Percentiles rank a stretch among this genome's conserved stretches.
These are phyloP conservation scores for Colletotrichum sp. DNA, from an alignment of 2,329 filamentous ascomycete species.

Conservation along the genomic window DNA sequence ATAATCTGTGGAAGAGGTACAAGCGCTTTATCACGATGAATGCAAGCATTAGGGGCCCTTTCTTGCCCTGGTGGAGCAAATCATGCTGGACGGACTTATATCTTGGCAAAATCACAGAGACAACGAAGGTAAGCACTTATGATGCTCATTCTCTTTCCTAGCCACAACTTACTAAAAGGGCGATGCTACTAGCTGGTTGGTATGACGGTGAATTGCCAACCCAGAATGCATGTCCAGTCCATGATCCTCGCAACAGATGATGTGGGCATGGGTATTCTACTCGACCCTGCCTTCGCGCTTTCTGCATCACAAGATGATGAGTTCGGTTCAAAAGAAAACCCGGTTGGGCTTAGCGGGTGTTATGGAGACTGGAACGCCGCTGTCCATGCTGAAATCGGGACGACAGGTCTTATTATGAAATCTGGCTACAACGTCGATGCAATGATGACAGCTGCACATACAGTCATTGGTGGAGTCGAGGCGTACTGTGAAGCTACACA, in stretches of 20 bases:
- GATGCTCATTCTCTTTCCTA: not conserved
- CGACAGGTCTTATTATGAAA: conserved; percentile 29
- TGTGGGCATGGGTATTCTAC: conserved; percentile 37
- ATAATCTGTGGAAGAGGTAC: conserved; percentile 36
- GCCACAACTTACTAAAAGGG: not conserved
- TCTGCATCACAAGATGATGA: conserved; percentile 22
- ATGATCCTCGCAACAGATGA: conserved; percentile 42
- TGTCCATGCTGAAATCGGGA: conserved; percentile 34
- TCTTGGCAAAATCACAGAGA: conserved; percentile 32
- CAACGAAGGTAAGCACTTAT: conserved; percentile 26
- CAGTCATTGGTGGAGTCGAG: not conserved
- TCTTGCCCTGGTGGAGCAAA: conserved; percentile 35
- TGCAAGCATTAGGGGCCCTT: conserved; percentile 39
- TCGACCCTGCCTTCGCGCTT: conserved; percentile 29
- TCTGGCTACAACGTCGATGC: conserved; percentile 37
- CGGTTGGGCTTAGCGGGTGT: conserved; percentile 32
- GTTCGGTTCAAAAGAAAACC: conserved; percentile 27
- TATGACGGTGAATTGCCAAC: conserved; percentile 37
- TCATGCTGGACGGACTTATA: conserved; percentile 40
- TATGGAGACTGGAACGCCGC: conserved; percentile 28
- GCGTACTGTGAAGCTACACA: conserved; percentile 2
- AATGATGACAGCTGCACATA: conserved; percentile 34
- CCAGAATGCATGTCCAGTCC: conserved; percentile 37
- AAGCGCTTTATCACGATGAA: conserved; percentile 39
- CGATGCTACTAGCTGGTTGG: conserved; percentile 35